Evolutionary conservation across 2,329 filamentous ascomycete species (phyloP).

Genomic region (Didymella pomorum): DNA sequence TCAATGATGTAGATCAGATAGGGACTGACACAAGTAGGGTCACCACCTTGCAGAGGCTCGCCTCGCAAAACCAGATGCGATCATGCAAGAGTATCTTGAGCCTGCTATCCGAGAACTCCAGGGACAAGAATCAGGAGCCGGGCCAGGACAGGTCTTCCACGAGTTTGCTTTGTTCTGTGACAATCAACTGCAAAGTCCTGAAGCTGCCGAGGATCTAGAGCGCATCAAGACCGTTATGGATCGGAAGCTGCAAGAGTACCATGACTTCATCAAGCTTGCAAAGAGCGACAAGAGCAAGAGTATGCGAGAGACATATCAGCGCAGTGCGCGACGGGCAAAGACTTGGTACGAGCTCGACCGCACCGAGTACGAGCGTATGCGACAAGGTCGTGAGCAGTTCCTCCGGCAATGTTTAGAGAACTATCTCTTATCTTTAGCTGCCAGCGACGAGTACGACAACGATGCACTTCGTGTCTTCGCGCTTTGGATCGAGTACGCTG

Average conservation of each 20-base stretch:
- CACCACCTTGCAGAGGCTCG: slow-evolving; percentile 89
- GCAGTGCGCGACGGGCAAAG: slow-evolving; percentile 73
- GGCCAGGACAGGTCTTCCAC: slow-evolving; percentile 89
- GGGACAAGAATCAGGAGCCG: slow-evolving; percentile 70
- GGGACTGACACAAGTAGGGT: slow-evolving; percentile 59
- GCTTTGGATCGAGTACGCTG: slow-evolving; percentile 88
- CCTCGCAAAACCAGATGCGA: slow-evolving; percentile 88
- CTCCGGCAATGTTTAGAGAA: slow-evolving; percentile 91
- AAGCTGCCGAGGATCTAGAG: slow-evolving; percentile 82
- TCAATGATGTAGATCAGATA: no score
- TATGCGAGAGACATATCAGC: slow-evolving; percentile 62
- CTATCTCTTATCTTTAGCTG: slow-evolving; percentile 83
- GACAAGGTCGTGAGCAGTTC: slow-evolving; percentile 79
- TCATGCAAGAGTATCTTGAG: slow-evolving; percentile 84
- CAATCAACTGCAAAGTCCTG: slow-evolving; percentile 86
- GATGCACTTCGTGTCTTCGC: slow-evolving; percentile 92
- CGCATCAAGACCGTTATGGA: slow-evolving; percentile 81
- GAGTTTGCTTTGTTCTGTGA: slow-evolving; percentile 97
- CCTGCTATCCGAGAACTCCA: slow-evolving; percentile 84
- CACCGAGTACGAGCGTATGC: slow-evolving; percentile 81
- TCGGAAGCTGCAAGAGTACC: slow-evolving; percentile 81
- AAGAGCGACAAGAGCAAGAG: slow-evolving; percentile 55
- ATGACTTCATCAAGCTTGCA: slow-evolving; percentile 71
- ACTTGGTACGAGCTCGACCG: slow-evolving; percentile 92
- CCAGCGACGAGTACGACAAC: slow-evolving; percentile 88